phyloP scores from a whole-genome alignment of 148 eudicot genomes.

The Cornus florida region DNA sequence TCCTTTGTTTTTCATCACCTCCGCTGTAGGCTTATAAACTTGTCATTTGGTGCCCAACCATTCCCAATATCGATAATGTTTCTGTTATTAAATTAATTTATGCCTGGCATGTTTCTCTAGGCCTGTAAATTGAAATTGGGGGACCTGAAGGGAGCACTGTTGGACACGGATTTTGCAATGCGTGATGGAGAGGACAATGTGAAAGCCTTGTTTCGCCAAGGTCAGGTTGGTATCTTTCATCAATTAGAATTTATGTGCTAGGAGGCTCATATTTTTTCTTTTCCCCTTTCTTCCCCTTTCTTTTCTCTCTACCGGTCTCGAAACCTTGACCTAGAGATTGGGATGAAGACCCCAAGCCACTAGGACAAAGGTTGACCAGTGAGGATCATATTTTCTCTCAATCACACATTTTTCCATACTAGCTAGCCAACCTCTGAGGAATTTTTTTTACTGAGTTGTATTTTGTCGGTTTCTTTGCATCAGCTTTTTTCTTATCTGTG shows the following conservation, averaged over 20 bases:
- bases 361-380: too few species aligned
- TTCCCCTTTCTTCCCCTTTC: too few species aligned
- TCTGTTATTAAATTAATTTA: background rate
- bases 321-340: too few species aligned
- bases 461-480: too few species aligned
- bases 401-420: too few species aligned
- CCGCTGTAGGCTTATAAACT: background rate
- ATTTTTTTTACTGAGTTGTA: too few species aligned
- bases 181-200: conserved; percentile 78
- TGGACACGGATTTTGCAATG: conserved; percentile 86
- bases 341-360: too few species aligned
- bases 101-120: conserved; percentile 28
- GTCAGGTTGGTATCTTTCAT: conserved; percentile 60
- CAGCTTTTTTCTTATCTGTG: too few species aligned
- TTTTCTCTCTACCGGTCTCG: too few species aligned
- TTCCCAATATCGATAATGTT: too few species aligned
- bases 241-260: background rate
- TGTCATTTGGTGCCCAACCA: background rate
- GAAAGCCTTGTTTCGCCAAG: conserved; percentile 90
- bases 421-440: too few species aligned
- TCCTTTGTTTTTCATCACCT: background rate
- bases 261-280: background rate
- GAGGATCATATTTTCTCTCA: background rate
- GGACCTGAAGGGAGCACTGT: conserved; percentile 73
- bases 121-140: conserved; percentile 85